A percentile compares a stretch with the other conserved stretches of the same genome.
Evolutionary conservation across 495 filamentous ascomycete species (phyloP).

Genomic region (Lasiosphaeria miniovina): DNA sequence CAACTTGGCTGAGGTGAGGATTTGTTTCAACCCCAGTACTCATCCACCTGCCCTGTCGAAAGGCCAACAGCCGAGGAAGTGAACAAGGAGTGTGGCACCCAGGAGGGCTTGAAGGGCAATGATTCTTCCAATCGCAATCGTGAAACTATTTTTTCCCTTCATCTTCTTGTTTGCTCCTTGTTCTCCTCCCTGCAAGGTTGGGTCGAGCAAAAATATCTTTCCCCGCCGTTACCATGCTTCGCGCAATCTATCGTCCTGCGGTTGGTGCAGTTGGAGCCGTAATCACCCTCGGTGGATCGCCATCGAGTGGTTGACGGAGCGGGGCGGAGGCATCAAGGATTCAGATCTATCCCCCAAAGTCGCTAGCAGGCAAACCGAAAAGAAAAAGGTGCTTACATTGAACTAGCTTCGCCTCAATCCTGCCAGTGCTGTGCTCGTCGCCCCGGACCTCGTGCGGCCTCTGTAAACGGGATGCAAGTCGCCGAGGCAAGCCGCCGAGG

Average conservation of each 20-base stretch:
- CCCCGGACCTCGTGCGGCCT: too few species aligned
- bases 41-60: neutral
- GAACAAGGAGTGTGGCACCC: neutral
- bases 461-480: neutral
- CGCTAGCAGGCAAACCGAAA: neutral
- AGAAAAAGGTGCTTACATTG: neutral
- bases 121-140: neutral
- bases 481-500: conserved; percentile 1
- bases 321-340: neutral
- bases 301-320: neutral
- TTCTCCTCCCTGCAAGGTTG: neutral
- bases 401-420: too few species aligned
- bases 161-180: neutral
- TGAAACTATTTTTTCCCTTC: neutral
- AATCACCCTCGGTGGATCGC: neutral
- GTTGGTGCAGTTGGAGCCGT: neutral
- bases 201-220: conserved; percentile 2
- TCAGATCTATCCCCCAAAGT: too few species aligned
- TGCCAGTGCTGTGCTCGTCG: too few species aligned
- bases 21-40: neutral
- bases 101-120: neutral
- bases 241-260: neutral
- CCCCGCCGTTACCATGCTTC: neutral
- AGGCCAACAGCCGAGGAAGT: neutral
- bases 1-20: too few species aligned